phyloP scores from a whole-genome alignment of 164 flowering plant species.

The Chimonanthus salicifolius region DNA sequence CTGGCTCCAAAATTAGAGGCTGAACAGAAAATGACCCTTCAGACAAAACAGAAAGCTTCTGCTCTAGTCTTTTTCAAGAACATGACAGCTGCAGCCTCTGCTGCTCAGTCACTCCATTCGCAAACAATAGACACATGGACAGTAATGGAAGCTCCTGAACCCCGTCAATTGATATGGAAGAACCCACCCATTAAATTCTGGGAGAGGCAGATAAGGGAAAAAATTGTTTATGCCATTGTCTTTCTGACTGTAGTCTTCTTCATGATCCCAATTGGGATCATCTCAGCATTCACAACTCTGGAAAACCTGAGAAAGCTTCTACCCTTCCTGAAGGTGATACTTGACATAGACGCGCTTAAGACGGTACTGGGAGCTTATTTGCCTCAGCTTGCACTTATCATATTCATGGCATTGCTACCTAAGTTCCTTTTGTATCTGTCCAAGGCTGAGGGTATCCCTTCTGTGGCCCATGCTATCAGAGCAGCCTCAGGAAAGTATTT shows the following conservation, averaged over 20 bases:
- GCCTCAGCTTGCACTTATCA: conserved; percentile 83
- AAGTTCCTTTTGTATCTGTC: conserved; percentile 68
- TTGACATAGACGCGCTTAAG: conserved; percentile 35
- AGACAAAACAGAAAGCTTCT: conserved; percentile 62
- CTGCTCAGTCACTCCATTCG: conserved; percentile 73
- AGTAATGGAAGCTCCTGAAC: conserved; percentile 72
- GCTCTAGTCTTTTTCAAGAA: conserved; percentile 72
- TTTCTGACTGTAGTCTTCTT: conserved; percentile 65
- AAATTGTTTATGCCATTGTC: conserved; percentile 55
- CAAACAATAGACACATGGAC: conserved; percentile 70
- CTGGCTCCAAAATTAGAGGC: conserved; percentile 58
- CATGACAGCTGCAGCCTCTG: conserved; percentile 62
- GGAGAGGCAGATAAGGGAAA: conserved; percentile 54
- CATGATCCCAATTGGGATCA: conserved; percentile 73
- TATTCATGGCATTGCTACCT: conserved; percentile 81
- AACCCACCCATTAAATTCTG: conserved; percentile 61
- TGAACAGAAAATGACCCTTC: conserved; percentile 63
- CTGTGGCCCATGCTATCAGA: conserved; percentile 64
- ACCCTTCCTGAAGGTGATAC: conserved; percentile 66
- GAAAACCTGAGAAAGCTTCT: conserved; percentile 56
- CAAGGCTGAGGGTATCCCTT: conserved; percentile 80
- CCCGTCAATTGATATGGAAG: conserved; percentile 67
- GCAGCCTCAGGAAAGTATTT: conserved; percentile 96
- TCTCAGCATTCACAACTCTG: conserved; percentile 89
- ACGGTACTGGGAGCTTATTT: conserved; percentile 86